Evolutionary conservation across 768 basidiomycete species (phyloP).

Genomic region (Xerocomellus amylosporus): DNA sequence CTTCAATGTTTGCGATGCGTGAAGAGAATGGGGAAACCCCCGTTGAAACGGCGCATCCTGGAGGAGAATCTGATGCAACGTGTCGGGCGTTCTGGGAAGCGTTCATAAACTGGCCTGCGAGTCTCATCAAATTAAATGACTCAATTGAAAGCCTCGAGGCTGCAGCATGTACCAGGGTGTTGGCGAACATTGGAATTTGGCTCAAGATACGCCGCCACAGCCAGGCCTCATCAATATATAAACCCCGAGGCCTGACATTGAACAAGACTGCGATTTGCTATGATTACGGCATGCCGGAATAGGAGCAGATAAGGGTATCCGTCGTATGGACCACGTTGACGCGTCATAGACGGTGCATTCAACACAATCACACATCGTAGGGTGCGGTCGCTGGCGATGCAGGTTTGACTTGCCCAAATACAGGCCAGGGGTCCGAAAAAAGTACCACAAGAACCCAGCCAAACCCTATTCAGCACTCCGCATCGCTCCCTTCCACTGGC

Average conservation of each 20-base stretch:
- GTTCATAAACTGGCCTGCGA: not conserved
- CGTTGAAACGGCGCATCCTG: not conserved
- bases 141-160: conserved; percentile 9
- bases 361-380: not conserved
- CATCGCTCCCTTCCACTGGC: conserved; percentile 16
- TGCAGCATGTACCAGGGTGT: not conserved
- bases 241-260: no score
- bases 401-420: conserved; percentile 31
- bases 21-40: not conserved
- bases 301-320: no score
- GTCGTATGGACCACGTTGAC: no score
- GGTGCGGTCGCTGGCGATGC: not conserved
- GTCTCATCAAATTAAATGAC: not conserved
- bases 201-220: no score
- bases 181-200: not conserved
- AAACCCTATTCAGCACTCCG: conserved; percentile 16
- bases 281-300: no score
- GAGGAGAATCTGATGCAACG: conserved; percentile 4
- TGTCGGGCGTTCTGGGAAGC: not conserved
- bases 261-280: no score
- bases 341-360: no score
- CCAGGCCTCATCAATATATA: no score
- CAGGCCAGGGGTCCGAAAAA: conserved; percentile 36
- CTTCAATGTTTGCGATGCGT: not conserved
- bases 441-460: conserved; percentile 27